Percentiles rank a stretch among this genome's conserved stretches.
These are phyloP conservation scores for Ceratobasidium sp. DNA, from an alignment of 1,284 basidiomycete species.

Conservation along the genomic window DNA sequence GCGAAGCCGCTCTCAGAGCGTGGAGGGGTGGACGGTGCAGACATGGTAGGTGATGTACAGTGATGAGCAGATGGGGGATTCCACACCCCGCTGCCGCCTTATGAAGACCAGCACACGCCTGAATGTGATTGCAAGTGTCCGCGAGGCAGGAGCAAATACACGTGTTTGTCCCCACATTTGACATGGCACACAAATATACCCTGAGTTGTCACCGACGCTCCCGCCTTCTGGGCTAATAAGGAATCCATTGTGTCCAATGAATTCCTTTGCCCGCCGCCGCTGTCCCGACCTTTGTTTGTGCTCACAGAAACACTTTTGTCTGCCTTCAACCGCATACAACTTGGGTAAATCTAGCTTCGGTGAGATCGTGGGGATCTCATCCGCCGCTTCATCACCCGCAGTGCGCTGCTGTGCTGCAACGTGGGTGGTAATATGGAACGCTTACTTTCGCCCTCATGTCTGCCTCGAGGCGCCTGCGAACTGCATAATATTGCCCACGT, in stretches of 20 bases:
- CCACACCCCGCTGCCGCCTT: background rate
- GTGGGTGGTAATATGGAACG: background rate
- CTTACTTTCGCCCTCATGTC: conserved; percentile 8
- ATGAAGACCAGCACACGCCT: conserved; percentile 18
- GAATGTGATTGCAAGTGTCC: background rate
- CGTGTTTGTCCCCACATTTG: conserved; percentile 24
- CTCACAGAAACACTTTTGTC: no score
- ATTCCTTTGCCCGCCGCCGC: conserved; percentile 3
- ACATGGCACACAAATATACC: background rate
- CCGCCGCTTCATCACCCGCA: conserved; percentile 22
- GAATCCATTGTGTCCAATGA: conserved; percentile 3
- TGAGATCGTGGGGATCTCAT: background rate
- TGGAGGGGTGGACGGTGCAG: conserved; percentile 15
- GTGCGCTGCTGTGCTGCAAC: conserved; percentile 41
- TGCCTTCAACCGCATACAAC: conserved; percentile 7
- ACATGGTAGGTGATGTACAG: conserved; percentile 41
- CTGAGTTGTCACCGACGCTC: background rate
- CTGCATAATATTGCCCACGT: conserved; percentile 8
- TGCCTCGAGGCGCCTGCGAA: conserved; percentile 39
- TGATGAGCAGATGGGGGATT: conserved; percentile 6
- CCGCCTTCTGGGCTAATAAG: conserved; percentile 8
- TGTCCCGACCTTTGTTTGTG: conserved; percentile 28
- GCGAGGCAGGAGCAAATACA: conserved; percentile 8
- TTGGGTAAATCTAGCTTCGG: no score
- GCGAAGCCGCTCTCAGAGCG: conserved; percentile 4